Evolutionary conservation across 1,284 basidiomycete genomes (phyloP).

Genomic region (Malassezia psittaci): DNA sequence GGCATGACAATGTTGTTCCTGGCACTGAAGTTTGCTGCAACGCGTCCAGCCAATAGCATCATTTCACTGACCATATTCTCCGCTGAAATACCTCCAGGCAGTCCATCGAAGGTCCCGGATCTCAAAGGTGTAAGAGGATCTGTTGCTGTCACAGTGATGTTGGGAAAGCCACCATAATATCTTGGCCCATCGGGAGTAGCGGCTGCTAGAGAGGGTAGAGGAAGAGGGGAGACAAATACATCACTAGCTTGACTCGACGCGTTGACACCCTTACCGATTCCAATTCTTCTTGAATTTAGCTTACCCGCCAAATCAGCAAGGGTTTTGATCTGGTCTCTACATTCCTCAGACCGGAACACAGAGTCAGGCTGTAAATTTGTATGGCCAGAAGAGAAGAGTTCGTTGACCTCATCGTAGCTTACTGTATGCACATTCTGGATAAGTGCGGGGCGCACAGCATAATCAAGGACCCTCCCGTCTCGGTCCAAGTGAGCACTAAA

Average conservation of each 20-base stretch:
- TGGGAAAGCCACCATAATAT: constrained; percentile 28
- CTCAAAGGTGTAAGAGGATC: not conserved
- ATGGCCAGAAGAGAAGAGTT: constrained; percentile 1
- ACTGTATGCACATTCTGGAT: constrained; percentile 61
- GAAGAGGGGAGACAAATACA: constrained; percentile 1
- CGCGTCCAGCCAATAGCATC: constrained; percentile 72
- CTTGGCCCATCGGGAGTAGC: constrained; percentile 8
- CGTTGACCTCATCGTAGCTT: constrained; percentile 61
- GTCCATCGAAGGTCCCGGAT: constrained; percentile 9
- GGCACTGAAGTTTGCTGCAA: constrained; percentile 63
- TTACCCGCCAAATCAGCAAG: constrained; percentile 4
- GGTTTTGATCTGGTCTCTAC: not conserved
- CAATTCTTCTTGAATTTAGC: not conserved
- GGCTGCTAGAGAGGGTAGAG: constrained; percentile 2
- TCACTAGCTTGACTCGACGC: not conserved
- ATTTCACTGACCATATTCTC: constrained; percentile 61
- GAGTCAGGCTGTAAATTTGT: not conserved
- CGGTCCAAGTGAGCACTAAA: constrained; percentile 63
- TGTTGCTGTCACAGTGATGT: constrained; percentile 12
- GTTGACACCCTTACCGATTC: constrained; percentile 4
- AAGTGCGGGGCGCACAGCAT: constrained; percentile 61
- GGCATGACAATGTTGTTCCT: constrained; percentile 60
- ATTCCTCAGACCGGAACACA: not conserved
- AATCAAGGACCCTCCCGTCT: constrained; percentile 61
- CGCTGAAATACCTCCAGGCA: constrained; percentile 16